Evolutionary conservation across 805 yeast species (phyloP), one percentile per base, ranked within the genome.

Genomic region (Saccharomyces kudriavzevii): DNA sequence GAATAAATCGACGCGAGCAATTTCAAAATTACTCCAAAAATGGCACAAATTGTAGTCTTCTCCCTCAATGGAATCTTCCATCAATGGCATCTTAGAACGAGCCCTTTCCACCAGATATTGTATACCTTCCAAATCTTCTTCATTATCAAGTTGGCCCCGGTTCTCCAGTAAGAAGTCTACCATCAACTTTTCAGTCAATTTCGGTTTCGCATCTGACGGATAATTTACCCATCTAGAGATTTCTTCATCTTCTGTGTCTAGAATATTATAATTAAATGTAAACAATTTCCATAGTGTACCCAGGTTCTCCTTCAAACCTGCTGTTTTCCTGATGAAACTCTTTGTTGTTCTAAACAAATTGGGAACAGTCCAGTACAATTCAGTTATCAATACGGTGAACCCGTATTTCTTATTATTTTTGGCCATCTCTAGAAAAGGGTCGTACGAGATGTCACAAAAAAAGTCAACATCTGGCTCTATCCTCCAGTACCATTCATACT

Each of bases 11-110:
- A 90, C 80, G 51, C 88, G 74, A 3, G 97, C 97, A 60, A 92
- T 90, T 69, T 91, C 97, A 63, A 90, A 90, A 71, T 89, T 90
- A 30, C 94, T 82, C 96, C 96, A 89, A 69, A 90, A 90, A 70
- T 90, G 96, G 61, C 94, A 86, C 58, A 87, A 60, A 64, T 86
- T 89, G 69, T 83, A 90, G 56, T 80, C 83, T 60, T 85, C 84
- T 20, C 79, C 77, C 52, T 83, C 81, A 64, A 83, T 79, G 52
- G 78, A 71, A 60, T 88, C 90, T 46, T 79, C 80, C 3, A 63
- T 51, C 10, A 67, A 46, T 11, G 71, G 67, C 1, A 55, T 52
- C 13, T 64, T 56, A 30, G 69, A 63, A 10, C 65, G 65, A 3
- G 79, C 72, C 51, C 73, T 69, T 13, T 65, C 67, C 2, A 80